These are phyloP conservation scores for Takashimella koratensis DNA, from an alignment of 1,284 basidiomycete genomes.

Conservation along the genomic window DNA sequence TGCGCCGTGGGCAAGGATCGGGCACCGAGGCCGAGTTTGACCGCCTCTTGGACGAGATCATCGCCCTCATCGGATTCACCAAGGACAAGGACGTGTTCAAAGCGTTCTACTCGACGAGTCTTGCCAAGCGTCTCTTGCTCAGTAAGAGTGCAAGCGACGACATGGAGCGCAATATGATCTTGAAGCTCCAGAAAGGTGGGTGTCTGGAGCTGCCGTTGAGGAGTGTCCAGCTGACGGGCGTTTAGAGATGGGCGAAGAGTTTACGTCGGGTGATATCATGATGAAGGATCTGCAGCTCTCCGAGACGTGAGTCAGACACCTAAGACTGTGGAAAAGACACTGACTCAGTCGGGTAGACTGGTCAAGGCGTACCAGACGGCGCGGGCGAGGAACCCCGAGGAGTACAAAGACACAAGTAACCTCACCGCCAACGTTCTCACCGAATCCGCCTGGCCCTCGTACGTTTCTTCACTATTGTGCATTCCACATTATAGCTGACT, in stretches of 20 bases:
- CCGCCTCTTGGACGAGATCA: slow-evolving; percentile 65
- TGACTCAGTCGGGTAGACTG: slow-evolving; percentile 34
- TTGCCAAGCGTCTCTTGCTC: slow-evolving; percentile 84
- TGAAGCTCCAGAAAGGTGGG: slow-evolving; percentile 80
- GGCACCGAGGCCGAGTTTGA: slow-evolving; percentile 69
- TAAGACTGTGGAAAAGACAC: background rate
- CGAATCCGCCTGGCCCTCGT: slow-evolving; percentile 57
- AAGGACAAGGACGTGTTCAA: slow-evolving; percentile 87
- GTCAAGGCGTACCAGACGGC: slow-evolving; percentile 51
- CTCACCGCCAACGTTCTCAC: slow-evolving; percentile 56
- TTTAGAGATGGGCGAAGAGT: slow-evolving; percentile 50
- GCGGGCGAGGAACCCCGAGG: slow-evolving; percentile 41
- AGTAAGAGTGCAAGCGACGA: slow-evolving; percentile 85
- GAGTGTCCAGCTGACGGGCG: background rate
- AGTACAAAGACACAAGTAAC: slow-evolving; percentile 44
- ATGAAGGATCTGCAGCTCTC: slow-evolving; percentile 50
- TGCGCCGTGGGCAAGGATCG: slow-evolving; percentile 78
- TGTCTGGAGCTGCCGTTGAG: slow-evolving; percentile 9
- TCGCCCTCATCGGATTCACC: slow-evolving; percentile 82
- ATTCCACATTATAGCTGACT: background rate
- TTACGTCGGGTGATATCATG: slow-evolving; percentile 50
- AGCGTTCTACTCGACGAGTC: slow-evolving; percentile 84
- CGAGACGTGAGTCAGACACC: slow-evolving; percentile 47
- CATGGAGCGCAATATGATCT: slow-evolving; percentile 82
- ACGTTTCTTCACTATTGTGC: slow-evolving; percentile 12